Base-by-base conservation (phyloP, 2,329 filamentous ascomycete genomes). In the Magnaporthiopsis rhizophila region DNA sequence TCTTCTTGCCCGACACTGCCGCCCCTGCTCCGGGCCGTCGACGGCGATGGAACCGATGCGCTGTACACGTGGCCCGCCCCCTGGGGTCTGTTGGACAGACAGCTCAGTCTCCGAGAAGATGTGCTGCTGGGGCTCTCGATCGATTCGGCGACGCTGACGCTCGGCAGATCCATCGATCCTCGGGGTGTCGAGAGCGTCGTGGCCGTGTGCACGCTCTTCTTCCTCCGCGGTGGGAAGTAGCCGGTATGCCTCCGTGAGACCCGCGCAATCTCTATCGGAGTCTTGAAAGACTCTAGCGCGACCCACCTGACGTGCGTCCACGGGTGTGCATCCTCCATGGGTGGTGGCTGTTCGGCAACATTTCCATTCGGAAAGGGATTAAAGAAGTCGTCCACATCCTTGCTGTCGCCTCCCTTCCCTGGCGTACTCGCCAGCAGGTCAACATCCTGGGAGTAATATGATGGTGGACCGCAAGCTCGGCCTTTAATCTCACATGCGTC, bases 271-370 rank as follows among this genome's bases (percentile, higher is more conserved):
- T 97, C 91, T 30, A 95, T 87, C 0, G 91, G 88, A 30, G 87
- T 82, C 21, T 77, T 74, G 61, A 81, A 78, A 28, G 87, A 89
- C 67, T 94, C 90, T 32, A 97, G 83, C 36, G 89, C 80, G 1
- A 97, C 91, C 92, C 92, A 97, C 59, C 91, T 88, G 65, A 97
- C 91, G 75, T 97, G 92, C 65, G 85, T 89, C 91, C 92, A 97
- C 5, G 86, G 85, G 60, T 78, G 82, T 62, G 90, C 89, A 36
- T 82, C 78, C n/a, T 88, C 45, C 78, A 75, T 62, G 74, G 73
- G 5, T 18, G 64, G 64, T 12, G 67, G 67, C 15, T 71, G 65
- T 30, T 71, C 71, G 32, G 70, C 67, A 30, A 69, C 66, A 26
- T 72, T 75, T 21, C 72, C 73, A 63, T 78, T 76, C n/a, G 72